Evolutionary conservation across 768 basidiomycete species (phyloP).

Genomic region (Atractiella rhizophila): DNA sequence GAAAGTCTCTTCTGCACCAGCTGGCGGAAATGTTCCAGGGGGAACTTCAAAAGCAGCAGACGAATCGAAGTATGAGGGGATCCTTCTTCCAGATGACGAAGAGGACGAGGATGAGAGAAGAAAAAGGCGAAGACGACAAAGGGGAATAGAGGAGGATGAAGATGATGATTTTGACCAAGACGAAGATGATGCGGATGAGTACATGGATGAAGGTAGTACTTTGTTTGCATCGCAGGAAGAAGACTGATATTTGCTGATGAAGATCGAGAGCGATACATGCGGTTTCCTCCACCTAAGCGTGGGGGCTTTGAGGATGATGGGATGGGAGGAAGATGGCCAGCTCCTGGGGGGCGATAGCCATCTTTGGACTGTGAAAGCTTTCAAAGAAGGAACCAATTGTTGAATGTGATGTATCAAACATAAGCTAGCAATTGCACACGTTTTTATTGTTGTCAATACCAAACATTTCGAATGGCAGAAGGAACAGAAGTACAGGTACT

Average conservation of each 20-base stretch:
- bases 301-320: constrained; percentile 1
- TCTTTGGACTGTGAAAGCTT: no score
- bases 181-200: constrained; percentile 5
- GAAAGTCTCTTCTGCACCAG: constrained; percentile 22
- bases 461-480: no score
- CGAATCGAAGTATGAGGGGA: neutral
- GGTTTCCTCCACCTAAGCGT: no score
- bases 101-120: constrained; percentile 5
- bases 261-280: no score
- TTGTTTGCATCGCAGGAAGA: neutral
- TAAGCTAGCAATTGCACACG: no score
- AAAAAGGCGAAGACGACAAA: constrained; percentile 9
- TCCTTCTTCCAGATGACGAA: constrained; percentile 4
- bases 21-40: neutral
- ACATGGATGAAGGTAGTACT: neutral
- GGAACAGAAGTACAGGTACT: no score
- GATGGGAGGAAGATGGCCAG: constrained; percentile 6
- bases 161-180: constrained; percentile 4
- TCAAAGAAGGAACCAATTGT: no score
- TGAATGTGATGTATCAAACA: no score
- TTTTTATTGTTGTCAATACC: no score
- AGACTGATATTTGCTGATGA: neutral
- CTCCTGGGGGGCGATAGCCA: no score
- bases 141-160: constrained; percentile 10
- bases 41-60: neutral